phyloP scores from a whole-genome alignment of 805 yeast species.

The Hanseniaspora nectarophila region DNA sequence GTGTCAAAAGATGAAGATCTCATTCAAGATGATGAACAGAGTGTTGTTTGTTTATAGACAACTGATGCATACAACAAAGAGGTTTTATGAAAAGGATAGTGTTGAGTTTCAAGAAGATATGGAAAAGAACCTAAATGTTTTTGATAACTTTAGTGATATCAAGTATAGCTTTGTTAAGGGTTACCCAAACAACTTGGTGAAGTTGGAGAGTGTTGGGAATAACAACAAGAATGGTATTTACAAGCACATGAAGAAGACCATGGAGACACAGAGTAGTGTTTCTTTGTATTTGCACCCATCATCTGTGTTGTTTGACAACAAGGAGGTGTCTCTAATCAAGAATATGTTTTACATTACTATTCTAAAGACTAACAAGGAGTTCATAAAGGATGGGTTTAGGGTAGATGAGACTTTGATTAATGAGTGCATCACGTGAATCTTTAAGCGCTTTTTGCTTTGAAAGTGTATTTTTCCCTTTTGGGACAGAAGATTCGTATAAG shows the following conservation, averaged over 20 bases:
- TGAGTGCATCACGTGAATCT: conserved; percentile 17
- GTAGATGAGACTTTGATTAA: conserved; percentile 40
- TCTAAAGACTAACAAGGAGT: conserved; percentile 75
- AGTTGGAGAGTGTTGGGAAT: conserved; percentile 17
- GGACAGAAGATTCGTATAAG: neutral
- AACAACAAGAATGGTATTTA: conserved; percentile 20
- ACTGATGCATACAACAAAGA: conserved; percentile 39
- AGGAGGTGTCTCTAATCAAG: conserved; percentile 45
- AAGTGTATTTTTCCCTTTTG: neutral
- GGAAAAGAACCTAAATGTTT: conserved; percentile 19
- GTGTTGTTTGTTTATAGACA: conserved; percentile 65
- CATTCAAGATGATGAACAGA: conserved; percentile 57
- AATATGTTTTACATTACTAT: conserved; percentile 70
- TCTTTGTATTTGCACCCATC: neutral
- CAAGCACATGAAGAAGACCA: conserved; percentile 20
- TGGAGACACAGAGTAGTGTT: neutral
- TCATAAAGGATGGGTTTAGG: conserved; percentile 69
- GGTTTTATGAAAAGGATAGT: conserved; percentile 29
- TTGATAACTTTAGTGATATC: conserved; percentile 16
- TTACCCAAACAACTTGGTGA: conserved; percentile 27
- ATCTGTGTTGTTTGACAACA: conserved; percentile 35
- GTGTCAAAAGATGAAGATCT: conserved; percentile 78
- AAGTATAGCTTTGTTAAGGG: conserved; percentile 25
- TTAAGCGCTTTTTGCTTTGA: no score
- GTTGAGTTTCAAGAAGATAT: conserved; percentile 19